A percentile compares a stretch with the other conserved stretches of the same genome.
These are phyloP conservation scores for Amaranthus palmeri DNA, from an alignment of 148 eudicot species.

Conservation along the genomic window DNA sequence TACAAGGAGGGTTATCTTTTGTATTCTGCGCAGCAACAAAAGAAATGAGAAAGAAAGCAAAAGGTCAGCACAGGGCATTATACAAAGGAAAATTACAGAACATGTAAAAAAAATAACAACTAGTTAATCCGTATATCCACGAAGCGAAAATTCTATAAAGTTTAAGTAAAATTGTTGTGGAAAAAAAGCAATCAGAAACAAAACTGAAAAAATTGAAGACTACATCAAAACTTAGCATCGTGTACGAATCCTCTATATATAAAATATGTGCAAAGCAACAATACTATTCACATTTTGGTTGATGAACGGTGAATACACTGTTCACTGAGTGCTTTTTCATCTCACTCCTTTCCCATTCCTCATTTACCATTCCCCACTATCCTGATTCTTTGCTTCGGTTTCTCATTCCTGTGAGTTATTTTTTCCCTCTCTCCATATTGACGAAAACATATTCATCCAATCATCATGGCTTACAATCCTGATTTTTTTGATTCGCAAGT, in stretches of 20 bases:
- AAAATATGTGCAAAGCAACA: too few relatives aligned
- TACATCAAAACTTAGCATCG: background rate
- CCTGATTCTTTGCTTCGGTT: too few relatives aligned
- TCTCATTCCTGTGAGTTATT: too few relatives aligned
- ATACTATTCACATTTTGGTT: too few relatives aligned
- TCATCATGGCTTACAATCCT: conserved; percentile 45
- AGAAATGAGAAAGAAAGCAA: background rate
- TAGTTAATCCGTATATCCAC: background rate
- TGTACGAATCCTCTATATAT: background rate
- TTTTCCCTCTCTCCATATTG: too few relatives aligned
- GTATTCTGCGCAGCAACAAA: conserved; percentile 59
- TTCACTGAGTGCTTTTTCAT: too few relatives aligned
- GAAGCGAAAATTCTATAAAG: background rate
- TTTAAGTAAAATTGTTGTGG: background rate
- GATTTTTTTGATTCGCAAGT: conserved; percentile 78
- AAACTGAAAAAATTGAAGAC: background rate
- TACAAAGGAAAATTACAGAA: background rate
- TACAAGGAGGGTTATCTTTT: conserved; percentile 98
- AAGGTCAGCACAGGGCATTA: background rate
- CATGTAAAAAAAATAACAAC: background rate
- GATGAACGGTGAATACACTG: too few relatives aligned
- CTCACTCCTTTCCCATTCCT: too few relatives aligned
- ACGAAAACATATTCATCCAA: too few relatives aligned
- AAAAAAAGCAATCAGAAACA: background rate
- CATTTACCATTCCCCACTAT: too few relatives aligned